Percentiles rank a stretch among this genome's conserved stretches.
Evolutionary conservation across 176 grass and related monocot species (phyloP).

Genomic region (Rhynchospora tenuis): DNA sequence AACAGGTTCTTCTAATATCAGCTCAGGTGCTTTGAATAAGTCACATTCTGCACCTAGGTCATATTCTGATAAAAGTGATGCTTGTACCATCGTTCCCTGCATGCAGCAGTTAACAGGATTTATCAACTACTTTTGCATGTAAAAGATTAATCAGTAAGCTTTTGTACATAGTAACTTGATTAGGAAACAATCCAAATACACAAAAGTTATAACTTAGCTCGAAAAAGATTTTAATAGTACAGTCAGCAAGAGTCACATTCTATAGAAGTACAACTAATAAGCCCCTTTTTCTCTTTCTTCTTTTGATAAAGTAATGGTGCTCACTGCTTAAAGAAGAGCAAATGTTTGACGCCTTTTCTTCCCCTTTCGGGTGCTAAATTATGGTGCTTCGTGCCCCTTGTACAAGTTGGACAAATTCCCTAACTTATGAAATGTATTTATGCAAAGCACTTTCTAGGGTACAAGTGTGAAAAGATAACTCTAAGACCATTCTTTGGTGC

Average conservation of each 20-base stretch:
- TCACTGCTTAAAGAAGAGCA: conserved; percentile 8
- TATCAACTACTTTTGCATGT: background rate
- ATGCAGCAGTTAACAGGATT: background rate
- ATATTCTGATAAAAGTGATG: conserved; percentile 63
- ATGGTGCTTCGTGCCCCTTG: conserved; percentile 5
- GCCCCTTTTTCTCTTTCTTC: background rate
- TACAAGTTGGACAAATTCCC: conserved; percentile 14
- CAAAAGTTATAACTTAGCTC: background rate
- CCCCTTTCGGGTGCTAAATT: conserved; percentile 9
- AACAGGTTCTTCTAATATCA: conserved; percentile 55
- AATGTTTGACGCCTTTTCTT: conserved; percentile 7
- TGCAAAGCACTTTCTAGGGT: background rate
- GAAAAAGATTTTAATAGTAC: conserved; percentile 5
- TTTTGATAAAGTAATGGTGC: background rate
- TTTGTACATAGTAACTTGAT: background rate
- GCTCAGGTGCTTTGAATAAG: conserved; percentile 87
- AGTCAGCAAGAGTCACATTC: background rate
- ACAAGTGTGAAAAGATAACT: conserved; percentile 13
- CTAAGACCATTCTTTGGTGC: conserved; percentile 2
- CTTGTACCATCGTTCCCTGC: conserved; percentile 53
- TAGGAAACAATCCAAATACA: background rate
- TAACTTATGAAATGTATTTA: background rate
- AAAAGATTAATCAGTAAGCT: background rate
- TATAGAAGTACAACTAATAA: conserved; percentile 1
- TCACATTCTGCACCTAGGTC: conserved; percentile 85